Evolutionary conservation across 2,329 filamentous ascomycete genomes (phyloP).

Genomic region (Penicillium glabrum): DNA sequence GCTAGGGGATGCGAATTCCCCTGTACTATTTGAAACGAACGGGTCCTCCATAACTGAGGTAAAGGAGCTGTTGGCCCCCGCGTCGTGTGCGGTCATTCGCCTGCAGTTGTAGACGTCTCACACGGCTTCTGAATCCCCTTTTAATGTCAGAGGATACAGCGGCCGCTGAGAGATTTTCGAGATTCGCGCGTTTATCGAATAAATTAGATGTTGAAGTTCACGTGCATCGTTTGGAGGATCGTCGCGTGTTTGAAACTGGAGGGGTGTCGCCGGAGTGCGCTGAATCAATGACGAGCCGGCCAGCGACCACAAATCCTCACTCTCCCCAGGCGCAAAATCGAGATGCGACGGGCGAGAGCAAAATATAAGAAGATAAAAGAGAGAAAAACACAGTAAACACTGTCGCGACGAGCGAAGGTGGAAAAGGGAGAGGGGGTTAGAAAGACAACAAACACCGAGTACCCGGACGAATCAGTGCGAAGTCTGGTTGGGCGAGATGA

Average conservation of each 20-base stretch:
- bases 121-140: conserved; percentile 21
- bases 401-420: conserved; percentile 12
- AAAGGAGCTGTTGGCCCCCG: conserved; percentile 17
- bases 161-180: conserved; percentile 17
- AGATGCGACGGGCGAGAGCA: conserved; percentile 6
- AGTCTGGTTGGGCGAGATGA: conserved; percentile 1
- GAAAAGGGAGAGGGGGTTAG: conserved; percentile 8
- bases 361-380: background rate
- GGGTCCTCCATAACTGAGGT: conserved; percentile 52
- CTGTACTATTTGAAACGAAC: conserved; percentile 52
- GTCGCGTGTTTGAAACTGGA: conserved; percentile 7
- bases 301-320: conserved; percentile 28
- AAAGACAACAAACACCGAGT: conserved; percentile 6
- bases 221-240: conserved; percentile 29
- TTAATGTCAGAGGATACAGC: conserved; percentile 20
- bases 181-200: conserved; percentile 20
- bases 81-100: conserved; percentile 17
- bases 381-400: conserved; percentile 5
- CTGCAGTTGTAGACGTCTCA: conserved; percentile 7
- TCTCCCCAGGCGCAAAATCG: background rate
- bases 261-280: background rate
- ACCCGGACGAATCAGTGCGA: conserved; percentile 5
- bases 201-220: conserved; percentile 13
- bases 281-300: conserved; percentile 26
- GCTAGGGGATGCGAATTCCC: conserved; percentile 42